These are phyloP conservation scores for Alternaria hordeiaustralica DNA, from an alignment of 2,329 filamentous ascomycete genomes.

Conservation along the genomic window DNA sequence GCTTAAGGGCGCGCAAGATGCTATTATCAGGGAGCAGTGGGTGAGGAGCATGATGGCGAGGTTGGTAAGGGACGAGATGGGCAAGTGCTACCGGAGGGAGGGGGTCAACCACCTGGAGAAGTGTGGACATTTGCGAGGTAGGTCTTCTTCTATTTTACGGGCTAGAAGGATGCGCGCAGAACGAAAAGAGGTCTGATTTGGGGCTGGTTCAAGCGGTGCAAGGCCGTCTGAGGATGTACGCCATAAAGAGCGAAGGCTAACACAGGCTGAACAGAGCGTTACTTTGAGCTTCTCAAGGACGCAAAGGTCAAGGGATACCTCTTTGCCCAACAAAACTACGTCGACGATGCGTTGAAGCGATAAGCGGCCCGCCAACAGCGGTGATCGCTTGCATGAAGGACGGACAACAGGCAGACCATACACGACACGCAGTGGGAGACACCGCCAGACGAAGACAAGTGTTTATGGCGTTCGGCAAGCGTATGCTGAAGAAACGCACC, in stretches of 20 bases:
- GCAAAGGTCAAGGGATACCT: constrained; percentile 80
- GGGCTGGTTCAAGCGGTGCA: background rate
- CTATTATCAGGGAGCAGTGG: constrained; percentile 86
- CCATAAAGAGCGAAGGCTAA: constrained; percentile 25
- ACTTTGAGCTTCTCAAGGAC: constrained; percentile 77
- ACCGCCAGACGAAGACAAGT: constrained; percentile 10
- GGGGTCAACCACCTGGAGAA: constrained; percentile 90
- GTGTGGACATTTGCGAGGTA: constrained; percentile 81
- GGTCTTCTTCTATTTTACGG: background rate
- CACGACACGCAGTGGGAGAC: background rate
- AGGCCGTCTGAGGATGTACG: background rate
- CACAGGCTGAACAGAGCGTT: constrained; percentile 66
- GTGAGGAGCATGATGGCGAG: constrained; percentile 88
- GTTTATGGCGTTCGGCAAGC: constrained; percentile 13
- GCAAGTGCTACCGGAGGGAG: constrained; percentile 84
- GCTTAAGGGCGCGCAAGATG: constrained; percentile 82
- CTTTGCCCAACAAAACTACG: constrained; percentile 80
- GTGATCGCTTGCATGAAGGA: background rate
- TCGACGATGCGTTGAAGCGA: constrained; percentile 44
- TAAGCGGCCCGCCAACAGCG: constrained; percentile 6
- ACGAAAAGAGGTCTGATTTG: background rate
- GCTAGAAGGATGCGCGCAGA: background rate
- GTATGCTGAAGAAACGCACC: constrained; percentile 9
- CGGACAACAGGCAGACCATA: background rate
- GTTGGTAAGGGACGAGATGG: constrained; percentile 79